Base-by-base conservation (phyloP, 805 yeast genomes). In the Lipomyces japonicus region DNA sequence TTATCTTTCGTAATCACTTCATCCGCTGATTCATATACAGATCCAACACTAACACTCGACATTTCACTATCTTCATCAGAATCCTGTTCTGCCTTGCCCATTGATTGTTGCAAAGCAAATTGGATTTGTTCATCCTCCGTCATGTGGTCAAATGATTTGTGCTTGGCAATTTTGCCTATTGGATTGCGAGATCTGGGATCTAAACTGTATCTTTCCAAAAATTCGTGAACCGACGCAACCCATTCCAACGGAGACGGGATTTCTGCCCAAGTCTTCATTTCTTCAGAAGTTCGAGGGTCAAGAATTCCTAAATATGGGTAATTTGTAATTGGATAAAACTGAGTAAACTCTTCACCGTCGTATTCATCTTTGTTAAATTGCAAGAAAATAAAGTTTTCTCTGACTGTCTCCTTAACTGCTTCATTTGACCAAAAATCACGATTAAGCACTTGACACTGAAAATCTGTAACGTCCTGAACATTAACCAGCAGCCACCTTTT, bases 211-310 rank as follows among this genome's bases (percentile, higher is more conserved):
- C 75, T 63, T 25, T 68, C 67, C 61, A 91, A 69, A 66, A 93
- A 93, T 35, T 80, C 82, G 36, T 80, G 76, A 3, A 86, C 79
- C 2, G 51, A 34, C 48, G 44, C 42, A 14, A 57, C 48, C 52
- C 57, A 57, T 12, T 56, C 60, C 12, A 46, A 50, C 14, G 61
- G 51, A 7, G 57, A 34, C 5, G 54, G 41, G 16, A 46, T 82
- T 26, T 68, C 69, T n/a, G 74, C 70, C 96, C 97, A 93, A 46
- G 74, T 74, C 58, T 77, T 76, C 48, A 88, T 77, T 52, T 95
- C 75, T 68, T 93, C 99, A 21, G 97, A 97, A 0, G 98, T 93
- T 65, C 90, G 80, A 1, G 98, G 97, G 63, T 93, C 99, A 43
- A 93, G 65, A 35, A 93, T 86, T 1, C 96, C 86, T 37, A 93